A percentile compares a stretch with the other conserved stretches of the same genome.
Evolutionary conservation across 192 early-diverging fungal species (phyloP).

Genomic region (Geranomyces michiganensis): DNA sequence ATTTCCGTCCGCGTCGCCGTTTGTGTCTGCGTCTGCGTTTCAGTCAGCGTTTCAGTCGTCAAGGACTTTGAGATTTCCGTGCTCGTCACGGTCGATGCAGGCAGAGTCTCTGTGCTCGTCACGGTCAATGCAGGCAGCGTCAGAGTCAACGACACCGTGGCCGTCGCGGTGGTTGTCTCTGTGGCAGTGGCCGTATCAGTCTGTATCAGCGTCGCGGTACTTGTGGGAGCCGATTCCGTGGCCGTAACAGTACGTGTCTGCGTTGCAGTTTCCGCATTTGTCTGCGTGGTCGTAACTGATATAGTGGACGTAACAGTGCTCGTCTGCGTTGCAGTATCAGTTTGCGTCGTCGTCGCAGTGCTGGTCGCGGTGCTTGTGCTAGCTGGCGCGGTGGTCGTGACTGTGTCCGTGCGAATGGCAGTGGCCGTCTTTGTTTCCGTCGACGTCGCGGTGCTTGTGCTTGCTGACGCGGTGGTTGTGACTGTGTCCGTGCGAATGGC

Average conservation of each 20-base stretch:
- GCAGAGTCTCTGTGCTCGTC: too few relatives aligned
- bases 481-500: neutral
- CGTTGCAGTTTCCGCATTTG: neutral
- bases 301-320: neutral
- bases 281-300: neutral
- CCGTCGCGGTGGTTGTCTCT: conserved; percentile 1
- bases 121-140: too few relatives aligned
- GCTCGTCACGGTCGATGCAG: neutral
- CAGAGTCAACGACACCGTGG: neutral
- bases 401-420: too few relatives aligned
- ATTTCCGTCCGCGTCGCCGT: too few relatives aligned
- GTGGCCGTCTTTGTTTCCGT: neutral
- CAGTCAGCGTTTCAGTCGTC: neutral
- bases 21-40: too few relatives aligned
- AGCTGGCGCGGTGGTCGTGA: too few relatives aligned
- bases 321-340: neutral
- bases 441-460: neutral
- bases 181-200: neutral
- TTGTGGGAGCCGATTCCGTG: neutral
- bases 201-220: neutral
- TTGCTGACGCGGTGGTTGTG: neutral
- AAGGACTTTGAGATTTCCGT: neutral
- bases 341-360: too few relatives aligned
- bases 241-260: neutral
- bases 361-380: too few relatives aligned